Evolutionary conservation across 768 basidiomycete genomes (phyloP).

Genomic region (Tricholoma furcatifolium): DNA sequence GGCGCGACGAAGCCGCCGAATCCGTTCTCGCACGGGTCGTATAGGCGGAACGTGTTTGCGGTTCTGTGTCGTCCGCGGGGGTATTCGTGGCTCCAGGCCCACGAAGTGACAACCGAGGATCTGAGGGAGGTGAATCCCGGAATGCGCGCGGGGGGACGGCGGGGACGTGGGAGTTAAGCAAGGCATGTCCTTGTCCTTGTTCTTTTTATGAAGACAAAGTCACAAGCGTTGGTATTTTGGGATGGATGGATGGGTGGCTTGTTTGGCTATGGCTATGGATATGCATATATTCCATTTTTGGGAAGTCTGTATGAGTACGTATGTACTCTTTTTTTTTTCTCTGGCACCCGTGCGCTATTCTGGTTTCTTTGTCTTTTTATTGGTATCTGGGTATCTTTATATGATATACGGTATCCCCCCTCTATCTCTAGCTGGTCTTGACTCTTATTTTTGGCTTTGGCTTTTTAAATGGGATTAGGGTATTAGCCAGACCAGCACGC

Average conservation of each 20-base stretch:
- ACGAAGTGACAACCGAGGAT: conserved; percentile 65
- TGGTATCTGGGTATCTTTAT: not conserved
- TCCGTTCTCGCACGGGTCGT: conserved; percentile 82
- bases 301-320: too few species aligned
- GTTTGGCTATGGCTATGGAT: too few species aligned
- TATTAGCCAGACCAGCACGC: not conserved
- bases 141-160: conserved; percentile 10
- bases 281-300: too few species aligned
- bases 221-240: too few species aligned
- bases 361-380: not conserved
- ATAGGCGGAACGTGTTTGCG: conserved; percentile 70
- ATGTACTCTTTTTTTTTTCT: too few species aligned
- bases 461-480: not conserved
- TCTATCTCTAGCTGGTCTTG: not conserved
- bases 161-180: conserved; percentile 9
- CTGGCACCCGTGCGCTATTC: not conserved
- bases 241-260: too few species aligned
- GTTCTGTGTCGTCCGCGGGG: conserved; percentile 81
- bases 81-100: conserved; percentile 75
- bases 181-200: not conserved
- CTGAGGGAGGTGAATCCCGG: conserved; percentile 76
- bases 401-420: not conserved
- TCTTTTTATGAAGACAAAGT: too few species aligned
- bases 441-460: not conserved
- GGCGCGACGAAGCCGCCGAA: conserved; percentile 67